Percentiles rank a stretch among this genome's conserved stretches.
phyloP scores from a whole-genome alignment of 495 filamentous ascomycete genomes.

The Penicillium crystallinum region DNA sequence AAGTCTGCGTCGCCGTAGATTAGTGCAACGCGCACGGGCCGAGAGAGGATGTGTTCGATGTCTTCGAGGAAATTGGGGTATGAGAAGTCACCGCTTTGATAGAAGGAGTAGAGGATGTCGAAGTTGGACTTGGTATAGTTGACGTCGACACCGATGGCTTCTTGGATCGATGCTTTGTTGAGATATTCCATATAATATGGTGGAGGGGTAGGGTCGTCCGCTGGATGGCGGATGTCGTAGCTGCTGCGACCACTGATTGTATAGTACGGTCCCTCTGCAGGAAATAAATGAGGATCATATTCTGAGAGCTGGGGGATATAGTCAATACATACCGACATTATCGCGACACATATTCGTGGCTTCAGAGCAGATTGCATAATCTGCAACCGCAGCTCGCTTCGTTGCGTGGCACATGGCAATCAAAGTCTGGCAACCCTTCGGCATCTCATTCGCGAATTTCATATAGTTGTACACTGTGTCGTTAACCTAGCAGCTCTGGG shows the following conservation, averaged over 20 bases:
- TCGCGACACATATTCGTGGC: slow-evolving; percentile 39
- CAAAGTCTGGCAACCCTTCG: slow-evolving; percentile 57
- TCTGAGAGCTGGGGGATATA: background rate
- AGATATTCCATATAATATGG: slow-evolving; percentile 56
- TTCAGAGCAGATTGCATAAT: slow-evolving; percentile 34
- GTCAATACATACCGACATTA: slow-evolving; percentile 29
- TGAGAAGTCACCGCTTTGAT: slow-evolving; percentile 43
- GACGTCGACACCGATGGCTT: slow-evolving; percentile 55
- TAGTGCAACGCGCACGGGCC: slow-evolving; percentile 60
- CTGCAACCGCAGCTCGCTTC: slow-evolving; percentile 38
- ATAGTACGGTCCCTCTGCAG: slow-evolving; percentile 32
- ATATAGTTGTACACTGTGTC: slow-evolving; percentile 47
- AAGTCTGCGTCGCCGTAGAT: slow-evolving; percentile 62
- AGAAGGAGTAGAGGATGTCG: slow-evolving; percentile 50
- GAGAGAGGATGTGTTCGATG: slow-evolving; percentile 46
- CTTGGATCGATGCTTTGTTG: slow-evolving; percentile 50
- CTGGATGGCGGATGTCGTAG: slow-evolving; percentile 56
- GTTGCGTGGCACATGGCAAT: slow-evolving; percentile 42
- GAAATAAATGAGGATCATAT: slow-evolving; percentile 9
- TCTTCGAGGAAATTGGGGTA: slow-evolving; percentile 47
- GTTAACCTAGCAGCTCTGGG: slow-evolving; percentile 36
- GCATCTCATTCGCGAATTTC: slow-evolving; percentile 44
- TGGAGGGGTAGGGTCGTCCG: slow-evolving; percentile 56
- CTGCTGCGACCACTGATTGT: slow-evolving; percentile 37
- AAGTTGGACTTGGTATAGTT: slow-evolving; percentile 55